Percentiles rank a stretch among this genome's conserved stretches.
phyloP scores from a whole-genome alignment of 371 early-diverging fungal species.

The Mucor circinelloides region DNA sequence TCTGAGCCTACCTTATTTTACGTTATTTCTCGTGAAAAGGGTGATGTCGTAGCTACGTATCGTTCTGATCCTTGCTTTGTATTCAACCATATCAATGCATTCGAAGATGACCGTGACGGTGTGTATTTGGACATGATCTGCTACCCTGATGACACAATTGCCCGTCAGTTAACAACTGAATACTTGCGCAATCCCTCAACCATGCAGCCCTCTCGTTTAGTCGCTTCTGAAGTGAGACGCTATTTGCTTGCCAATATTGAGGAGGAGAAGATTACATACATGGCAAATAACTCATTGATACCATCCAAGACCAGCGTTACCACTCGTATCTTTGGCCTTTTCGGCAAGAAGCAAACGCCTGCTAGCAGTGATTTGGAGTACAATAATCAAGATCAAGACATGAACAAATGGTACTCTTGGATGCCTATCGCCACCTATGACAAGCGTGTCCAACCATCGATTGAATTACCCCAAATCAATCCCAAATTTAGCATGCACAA shows the following conservation, averaged over 20 bases:
- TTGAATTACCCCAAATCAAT: slow-evolving; percentile 74
- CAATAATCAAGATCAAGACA: not conserved
- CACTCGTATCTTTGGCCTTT: slow-evolving; percentile 30
- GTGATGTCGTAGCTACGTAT: slow-evolving; percentile 65
- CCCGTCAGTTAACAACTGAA: slow-evolving; percentile 58
- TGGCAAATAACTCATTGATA: slow-evolving; percentile 32
- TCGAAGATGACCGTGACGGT: slow-evolving; percentile 65
- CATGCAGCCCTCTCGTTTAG: slow-evolving; percentile 46
- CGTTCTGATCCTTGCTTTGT: slow-evolving; percentile 63
- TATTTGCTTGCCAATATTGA: slow-evolving; percentile 59
- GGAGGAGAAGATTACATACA: slow-evolving; percentile 51
- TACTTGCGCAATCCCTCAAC: slow-evolving; percentile 47
- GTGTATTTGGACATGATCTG: slow-evolving; percentile 65
- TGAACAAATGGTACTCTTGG: slow-evolving; percentile 33
- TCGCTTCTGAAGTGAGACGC: slow-evolving; percentile 62
- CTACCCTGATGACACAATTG: slow-evolving; percentile 64
- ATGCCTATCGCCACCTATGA: slow-evolving; percentile 31
- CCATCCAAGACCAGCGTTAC: slow-evolving; percentile 31
- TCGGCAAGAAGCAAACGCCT: slow-evolving; percentile 13
- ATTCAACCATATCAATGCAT: slow-evolving; percentile 77
- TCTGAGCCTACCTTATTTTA: slow-evolving; percentile 63
- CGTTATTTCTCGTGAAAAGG: slow-evolving; percentile 68
- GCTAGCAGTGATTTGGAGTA: slow-evolving; percentile 4
- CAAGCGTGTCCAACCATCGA: slow-evolving; percentile 26
- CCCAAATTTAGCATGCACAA: slow-evolving; percentile 52